Evolutionary conservation across 2,329 filamentous ascomycete species (phyloP).

Genomic region (Aulographum hederae): DNA sequence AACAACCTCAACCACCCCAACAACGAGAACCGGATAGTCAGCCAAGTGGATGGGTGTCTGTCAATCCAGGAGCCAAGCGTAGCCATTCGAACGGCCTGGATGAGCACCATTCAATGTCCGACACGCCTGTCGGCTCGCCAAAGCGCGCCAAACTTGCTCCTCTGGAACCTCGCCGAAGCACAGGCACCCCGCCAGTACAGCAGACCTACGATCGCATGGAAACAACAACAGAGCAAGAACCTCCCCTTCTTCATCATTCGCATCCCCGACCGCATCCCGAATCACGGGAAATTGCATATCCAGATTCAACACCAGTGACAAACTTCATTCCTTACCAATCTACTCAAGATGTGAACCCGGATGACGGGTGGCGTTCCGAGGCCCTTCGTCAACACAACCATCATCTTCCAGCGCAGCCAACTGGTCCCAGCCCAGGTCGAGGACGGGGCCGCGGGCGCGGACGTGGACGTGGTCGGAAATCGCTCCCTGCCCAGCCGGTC

Average conservation of each 20-base stretch:
- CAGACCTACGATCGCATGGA: conserved; percentile 3
- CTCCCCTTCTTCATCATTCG: neutral
- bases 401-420: neutral
- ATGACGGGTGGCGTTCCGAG: conserved; percentile 4
- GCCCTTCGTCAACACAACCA: conserved; percentile 1
- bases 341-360: conserved; percentile 1
- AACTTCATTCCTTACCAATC: conserved; percentile 1
- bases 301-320: conserved; percentile 2
- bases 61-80: conserved; percentile 4
- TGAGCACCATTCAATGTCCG: neutral
- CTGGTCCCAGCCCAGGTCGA: neutral
- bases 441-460: conserved; percentile 16
- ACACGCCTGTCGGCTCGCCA: conserved; percentile 5
- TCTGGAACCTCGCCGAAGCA: conserved; percentile 4
- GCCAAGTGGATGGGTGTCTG: conserved; percentile 3
- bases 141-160: conserved; percentile 6
- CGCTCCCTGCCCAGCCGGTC: conserved; percentile 9
- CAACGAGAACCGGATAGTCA: neutral
- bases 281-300: too few relatives aligned
- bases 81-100: conserved; percentile 1
- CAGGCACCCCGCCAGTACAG: neutral
- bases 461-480: conserved; percentile 20
- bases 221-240: neutral
- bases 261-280: neutral
- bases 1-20: neutral